Evolutionary conservation across 805 yeast species (phyloP).

Genomic region (Groenewaldozyma salmanticensis): DNA sequence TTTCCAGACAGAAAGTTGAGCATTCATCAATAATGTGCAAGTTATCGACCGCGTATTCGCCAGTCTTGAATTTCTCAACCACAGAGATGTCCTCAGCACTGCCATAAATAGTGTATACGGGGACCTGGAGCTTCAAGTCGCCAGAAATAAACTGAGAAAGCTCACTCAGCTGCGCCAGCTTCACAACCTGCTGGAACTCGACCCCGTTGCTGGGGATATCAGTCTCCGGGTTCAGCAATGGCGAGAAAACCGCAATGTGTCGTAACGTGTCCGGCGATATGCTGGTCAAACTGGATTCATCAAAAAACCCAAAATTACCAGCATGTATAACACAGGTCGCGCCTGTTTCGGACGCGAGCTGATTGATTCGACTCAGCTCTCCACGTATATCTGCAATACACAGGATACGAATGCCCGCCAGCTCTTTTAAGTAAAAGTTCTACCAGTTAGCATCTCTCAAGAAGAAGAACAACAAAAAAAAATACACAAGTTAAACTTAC

Average conservation of each 20-base stretch:
- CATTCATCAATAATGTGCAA: conserved; percentile 54
- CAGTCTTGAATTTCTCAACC: conserved; percentile 49
- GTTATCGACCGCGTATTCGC: conserved; percentile 45
- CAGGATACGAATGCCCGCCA: conserved; percentile 29
- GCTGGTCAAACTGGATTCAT: conserved; percentile 21
- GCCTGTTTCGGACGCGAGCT: conserved; percentile 35
- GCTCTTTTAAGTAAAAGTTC: too few relatives aligned
- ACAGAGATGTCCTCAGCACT: conserved; percentile 66
- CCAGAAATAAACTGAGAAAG: conserved; percentile 40
- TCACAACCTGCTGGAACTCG: conserved; percentile 34
- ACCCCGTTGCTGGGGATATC: conserved; percentile 41
- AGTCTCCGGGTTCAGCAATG: conserved; percentile 40
- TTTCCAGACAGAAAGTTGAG: conserved; percentile 34
- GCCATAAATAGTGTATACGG: conserved; percentile 72
- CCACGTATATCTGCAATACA: conserved; percentile 50
- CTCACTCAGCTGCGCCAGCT: conserved; percentile 42
- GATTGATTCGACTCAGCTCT: conserved; percentile 40
- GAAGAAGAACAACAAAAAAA: too few relatives aligned
- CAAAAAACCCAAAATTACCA: conserved; percentile 76
- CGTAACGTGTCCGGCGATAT: conserved; percentile 27
- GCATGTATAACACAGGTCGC: conserved; percentile 56
- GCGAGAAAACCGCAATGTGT: conserved; percentile 59
- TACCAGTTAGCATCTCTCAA: neutral
- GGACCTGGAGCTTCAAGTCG: conserved; percentile 35
- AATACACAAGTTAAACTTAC: too few relatives aligned